These are phyloP conservation scores for Zopfochytrium polystomum DNA, from an alignment of 371 early-diverging fungal species.

Conservation along the genomic window DNA sequence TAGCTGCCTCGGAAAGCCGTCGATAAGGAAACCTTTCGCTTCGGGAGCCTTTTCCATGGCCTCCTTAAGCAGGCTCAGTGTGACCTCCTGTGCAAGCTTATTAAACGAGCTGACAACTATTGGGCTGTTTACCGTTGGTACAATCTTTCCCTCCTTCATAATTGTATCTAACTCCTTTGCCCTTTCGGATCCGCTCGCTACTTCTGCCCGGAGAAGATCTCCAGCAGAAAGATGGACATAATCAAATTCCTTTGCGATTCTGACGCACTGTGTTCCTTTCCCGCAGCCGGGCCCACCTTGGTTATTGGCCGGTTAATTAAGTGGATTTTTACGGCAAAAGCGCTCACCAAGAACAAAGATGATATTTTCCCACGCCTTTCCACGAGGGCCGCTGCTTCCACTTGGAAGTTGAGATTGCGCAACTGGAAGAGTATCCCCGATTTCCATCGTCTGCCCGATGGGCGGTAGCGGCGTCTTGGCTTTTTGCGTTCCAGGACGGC, in stretches of 20 bases:
- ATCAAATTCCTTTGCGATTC: constrained; percentile 5
- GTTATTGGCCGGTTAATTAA: neutral
- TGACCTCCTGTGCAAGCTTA: constrained; percentile 38
- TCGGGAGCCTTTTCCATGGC: constrained; percentile 29
- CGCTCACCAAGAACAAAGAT: constrained; percentile 43
- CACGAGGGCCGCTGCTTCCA: neutral
- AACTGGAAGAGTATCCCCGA: too few species aligned
- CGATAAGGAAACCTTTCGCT: constrained; percentile 42
- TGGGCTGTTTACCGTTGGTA: constrained; percentile 48
- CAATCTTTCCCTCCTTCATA: constrained; percentile 64
- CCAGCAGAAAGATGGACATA: constrained; percentile 42
- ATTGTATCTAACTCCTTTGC: constrained; percentile 50
- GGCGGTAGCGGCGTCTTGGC: neutral
- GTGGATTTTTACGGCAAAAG: neutral
- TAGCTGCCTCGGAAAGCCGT: constrained; percentile 46
- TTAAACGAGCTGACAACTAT: neutral
- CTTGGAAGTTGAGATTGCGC: too few species aligned
- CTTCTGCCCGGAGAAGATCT: constrained; percentile 68
- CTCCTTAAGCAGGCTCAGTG: constrained; percentile 43
- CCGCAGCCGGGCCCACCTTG: constrained; percentile 15
- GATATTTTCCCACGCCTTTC: constrained; percentile 36
- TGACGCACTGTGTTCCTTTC: constrained; percentile 47
- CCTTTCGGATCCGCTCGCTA: constrained; percentile 46
- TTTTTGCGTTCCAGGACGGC: neutral
- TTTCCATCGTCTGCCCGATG: too few species aligned